A percentile compares a stretch with the other conserved stretches of the same genome.
These are phyloP conservation scores for Pseudogymnoascus destructans DNA, from an alignment of 2,329 filamentous ascomycete genomes.

Conservation along the genomic window DNA sequence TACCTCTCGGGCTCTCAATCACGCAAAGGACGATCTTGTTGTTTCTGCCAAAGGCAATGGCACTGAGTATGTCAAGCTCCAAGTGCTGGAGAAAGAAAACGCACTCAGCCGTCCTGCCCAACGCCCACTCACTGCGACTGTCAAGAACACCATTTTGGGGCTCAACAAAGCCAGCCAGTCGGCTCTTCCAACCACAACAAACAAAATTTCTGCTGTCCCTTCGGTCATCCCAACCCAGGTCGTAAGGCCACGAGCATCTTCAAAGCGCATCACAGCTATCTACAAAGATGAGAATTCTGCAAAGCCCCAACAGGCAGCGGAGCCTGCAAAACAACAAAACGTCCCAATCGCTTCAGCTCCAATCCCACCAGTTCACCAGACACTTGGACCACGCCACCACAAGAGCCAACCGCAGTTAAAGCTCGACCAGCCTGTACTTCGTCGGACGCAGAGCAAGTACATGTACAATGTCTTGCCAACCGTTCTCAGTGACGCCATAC, in stretches of 20 bases:
- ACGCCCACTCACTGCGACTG: constrained; percentile 32
- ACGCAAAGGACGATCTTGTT: constrained; percentile 43
- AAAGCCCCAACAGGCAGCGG: constrained; percentile 14
- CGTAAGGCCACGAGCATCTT: constrained; percentile 27
- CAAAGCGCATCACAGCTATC: constrained; percentile 39
- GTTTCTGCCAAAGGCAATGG: constrained; percentile 32
- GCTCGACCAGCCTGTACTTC: constrained; percentile 17
- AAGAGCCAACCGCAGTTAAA: constrained; percentile 24
- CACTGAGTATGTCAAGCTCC: constrained; percentile 21
- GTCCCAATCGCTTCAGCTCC: constrained; percentile 21
- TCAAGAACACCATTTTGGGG: constrained; percentile 14
- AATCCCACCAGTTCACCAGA: constrained; percentile 22
- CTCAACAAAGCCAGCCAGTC: constrained; percentile 5
- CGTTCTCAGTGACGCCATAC: not conserved
- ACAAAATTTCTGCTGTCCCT: constrained; percentile 12
- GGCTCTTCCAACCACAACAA: not conserved
- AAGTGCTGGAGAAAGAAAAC: constrained; percentile 30
- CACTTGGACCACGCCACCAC: constrained; percentile 20
- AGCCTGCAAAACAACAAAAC: constrained; percentile 18
- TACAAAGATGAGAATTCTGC: constrained; percentile 38
- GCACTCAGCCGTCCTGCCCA: constrained; percentile 47
- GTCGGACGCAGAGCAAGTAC: constrained; percentile 19
- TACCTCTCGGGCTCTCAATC: constrained; percentile 30
- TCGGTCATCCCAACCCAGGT: constrained; percentile 8
- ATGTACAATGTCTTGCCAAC: constrained; percentile 11